phyloP scores from a whole-genome alignment of 169 alveolate genomes.

The Sarcocystis neurona region DNA sequence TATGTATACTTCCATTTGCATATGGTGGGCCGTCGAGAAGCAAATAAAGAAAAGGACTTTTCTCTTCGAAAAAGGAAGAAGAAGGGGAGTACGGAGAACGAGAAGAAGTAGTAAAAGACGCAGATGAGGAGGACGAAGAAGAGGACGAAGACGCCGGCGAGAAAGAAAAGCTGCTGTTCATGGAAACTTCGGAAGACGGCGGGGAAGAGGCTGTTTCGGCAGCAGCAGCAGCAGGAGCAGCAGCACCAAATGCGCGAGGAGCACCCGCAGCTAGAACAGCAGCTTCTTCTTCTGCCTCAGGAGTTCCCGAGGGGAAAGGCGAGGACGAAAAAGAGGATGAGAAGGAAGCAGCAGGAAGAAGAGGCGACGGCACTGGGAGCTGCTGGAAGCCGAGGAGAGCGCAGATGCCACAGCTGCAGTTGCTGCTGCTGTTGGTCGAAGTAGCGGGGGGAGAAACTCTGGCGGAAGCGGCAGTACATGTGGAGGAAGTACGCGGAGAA shows the following conservation, averaged over 20 bases:
- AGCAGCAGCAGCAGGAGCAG: neutral
- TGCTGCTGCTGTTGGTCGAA: neutral
- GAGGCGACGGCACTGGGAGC: constrained; percentile 6
- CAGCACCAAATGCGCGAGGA: neutral
- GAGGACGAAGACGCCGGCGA: neutral
- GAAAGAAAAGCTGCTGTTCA: constrained; percentile 38
- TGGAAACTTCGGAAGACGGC: neutral
- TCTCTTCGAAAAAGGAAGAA: neutral
- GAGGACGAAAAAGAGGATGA: too few species aligned
- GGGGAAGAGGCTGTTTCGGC: neutral
- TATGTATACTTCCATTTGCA: constrained; percentile 86
- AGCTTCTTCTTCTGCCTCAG: neutral
- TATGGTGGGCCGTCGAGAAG: constrained; percentile 89
- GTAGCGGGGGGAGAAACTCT: neutral
- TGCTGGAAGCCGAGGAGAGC: neutral
- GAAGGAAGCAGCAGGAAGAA: neutral
- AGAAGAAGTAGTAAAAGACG: neutral
- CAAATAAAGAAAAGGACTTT: neutral
- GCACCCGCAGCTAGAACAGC: neutral
- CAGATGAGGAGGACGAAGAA: neutral
- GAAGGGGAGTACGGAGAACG: neutral
- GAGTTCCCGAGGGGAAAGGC: too few species aligned
- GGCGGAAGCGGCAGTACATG: neutral
- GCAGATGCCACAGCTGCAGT: constrained; percentile 18
- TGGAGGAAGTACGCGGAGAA: too few species aligned